These are phyloP conservation scores for Penicillium hordei DNA, from an alignment of 2,329 filamentous ascomycete genomes.

Conservation along the genomic window DNA sequence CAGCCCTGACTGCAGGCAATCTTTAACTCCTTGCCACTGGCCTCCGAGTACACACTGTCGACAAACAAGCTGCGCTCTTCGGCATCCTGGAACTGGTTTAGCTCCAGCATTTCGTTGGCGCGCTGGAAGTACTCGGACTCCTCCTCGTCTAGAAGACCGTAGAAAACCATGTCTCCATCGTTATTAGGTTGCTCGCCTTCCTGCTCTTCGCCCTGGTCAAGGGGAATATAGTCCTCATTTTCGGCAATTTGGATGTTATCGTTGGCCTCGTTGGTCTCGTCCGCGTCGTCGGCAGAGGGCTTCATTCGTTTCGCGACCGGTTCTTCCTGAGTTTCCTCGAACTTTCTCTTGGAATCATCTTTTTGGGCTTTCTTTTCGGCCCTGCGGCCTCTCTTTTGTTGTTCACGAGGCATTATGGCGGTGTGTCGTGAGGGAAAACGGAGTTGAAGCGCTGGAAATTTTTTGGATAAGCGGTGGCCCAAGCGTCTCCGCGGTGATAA, in stretches of 20 bases:
- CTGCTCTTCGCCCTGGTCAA: conserved; percentile 30
- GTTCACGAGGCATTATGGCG: conserved; percentile 46
- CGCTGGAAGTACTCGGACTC: conserved; percentile 95
- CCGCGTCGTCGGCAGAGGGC: conserved; percentile 20
- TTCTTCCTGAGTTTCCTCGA: conserved; percentile 36
- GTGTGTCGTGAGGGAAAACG: conserved; percentile 10
- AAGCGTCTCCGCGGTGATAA: conserved; percentile 29
- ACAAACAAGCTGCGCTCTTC: conserved; percentile 73
- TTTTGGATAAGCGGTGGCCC: conserved; percentile 41
- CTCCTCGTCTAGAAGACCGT: conserved; percentile 85
- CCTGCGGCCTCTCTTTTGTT: conserved; percentile 49
- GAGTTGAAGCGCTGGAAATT: conserved; percentile 23
- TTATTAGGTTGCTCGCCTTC: conserved; percentile 26
- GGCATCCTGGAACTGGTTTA: conserved; percentile 77
- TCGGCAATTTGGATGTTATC: conserved; percentile 22
- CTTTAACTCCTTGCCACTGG: conserved; percentile 90
- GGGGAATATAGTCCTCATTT: conserved; percentile 40
- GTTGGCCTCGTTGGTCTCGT: conserved; percentile 17
- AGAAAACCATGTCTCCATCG: conserved; percentile 70
- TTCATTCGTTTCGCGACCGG: conserved; percentile 43
- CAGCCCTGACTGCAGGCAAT: conserved; percentile 94
- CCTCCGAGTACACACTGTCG: conserved; percentile 81
- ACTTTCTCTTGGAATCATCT: conserved; percentile 39
- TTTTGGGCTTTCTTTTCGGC: conserved; percentile 44
- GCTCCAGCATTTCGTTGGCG: conserved; percentile 84